Conservation (phyloP, 441 rosid species). For the Populus trichocarpa region DNA sequence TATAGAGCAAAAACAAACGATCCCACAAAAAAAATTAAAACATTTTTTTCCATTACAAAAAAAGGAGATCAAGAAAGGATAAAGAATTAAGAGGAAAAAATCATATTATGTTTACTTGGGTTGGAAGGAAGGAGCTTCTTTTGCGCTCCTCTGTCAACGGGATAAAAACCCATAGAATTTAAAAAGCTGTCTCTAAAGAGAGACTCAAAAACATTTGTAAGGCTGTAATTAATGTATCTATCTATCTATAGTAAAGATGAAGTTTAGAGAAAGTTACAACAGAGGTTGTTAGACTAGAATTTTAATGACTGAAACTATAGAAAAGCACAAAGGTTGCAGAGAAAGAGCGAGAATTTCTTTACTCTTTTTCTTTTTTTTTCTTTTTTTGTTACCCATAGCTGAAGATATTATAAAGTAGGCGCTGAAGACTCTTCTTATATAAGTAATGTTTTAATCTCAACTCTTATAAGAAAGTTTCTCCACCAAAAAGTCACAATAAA, state of each 20-base stretch:
- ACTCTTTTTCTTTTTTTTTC: no score
- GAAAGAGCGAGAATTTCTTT: no score
- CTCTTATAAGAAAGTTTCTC: no score
- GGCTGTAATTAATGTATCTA: neutral
- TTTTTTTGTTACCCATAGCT: no score
- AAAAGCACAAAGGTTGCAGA: no score
- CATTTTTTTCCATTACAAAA: neutral
- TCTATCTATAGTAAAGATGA: neutral
- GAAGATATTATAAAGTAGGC: no score
- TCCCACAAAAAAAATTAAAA: neutral
- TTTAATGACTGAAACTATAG: no score
- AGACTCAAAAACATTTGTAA: neutral
- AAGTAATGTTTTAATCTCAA: no score
- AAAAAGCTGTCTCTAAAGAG: neutral
- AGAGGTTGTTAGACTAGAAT: no score
- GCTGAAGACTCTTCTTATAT: no score
- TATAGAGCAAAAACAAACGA: neutral
- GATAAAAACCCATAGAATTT: conserved; percentile 21
- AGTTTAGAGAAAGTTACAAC: no score
- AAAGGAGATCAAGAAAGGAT: conserved; percentile 6
- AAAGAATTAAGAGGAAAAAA: neutral
- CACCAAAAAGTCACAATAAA: no score
- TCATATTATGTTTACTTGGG: conserved; percentile 26
- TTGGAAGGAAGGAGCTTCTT: conserved; percentile 28
- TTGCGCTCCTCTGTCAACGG: conserved; percentile 28